Conservation (phyloP, 768 basidiomycete species). For the Amanita rimosa region DNA sequence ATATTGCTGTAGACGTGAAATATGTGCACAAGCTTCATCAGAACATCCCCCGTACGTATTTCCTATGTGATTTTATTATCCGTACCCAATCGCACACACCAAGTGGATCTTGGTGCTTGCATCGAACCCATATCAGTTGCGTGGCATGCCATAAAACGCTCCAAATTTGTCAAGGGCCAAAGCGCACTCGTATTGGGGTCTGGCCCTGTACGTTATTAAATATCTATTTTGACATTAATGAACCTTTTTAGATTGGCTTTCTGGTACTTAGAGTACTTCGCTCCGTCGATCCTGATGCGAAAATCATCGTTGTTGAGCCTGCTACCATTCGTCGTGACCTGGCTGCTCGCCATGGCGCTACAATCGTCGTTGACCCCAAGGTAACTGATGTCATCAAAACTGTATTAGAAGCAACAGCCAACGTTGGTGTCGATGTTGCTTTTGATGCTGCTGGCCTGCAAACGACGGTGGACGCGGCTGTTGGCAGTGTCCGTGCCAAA, state of each 20-base stretch:
- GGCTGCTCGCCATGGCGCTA: constrained; percentile 25
- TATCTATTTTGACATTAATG: not conserved
- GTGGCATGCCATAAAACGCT: constrained; percentile 31
- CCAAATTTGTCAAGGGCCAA: constrained; percentile 24
- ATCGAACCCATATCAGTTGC: constrained; percentile 37
- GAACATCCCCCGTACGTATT: constrained; percentile 23
- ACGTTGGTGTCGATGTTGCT: constrained; percentile 29
- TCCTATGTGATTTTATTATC: not conserved
- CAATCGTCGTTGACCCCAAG: constrained; percentile 24
- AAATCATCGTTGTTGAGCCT: constrained; percentile 30
- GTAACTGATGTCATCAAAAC: constrained; percentile 15
- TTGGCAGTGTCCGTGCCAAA: constrained; percentile 23
- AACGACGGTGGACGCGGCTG: constrained; percentile 22
- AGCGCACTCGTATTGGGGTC: constrained; percentile 30
- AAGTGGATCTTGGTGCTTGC: constrained; percentile 37
- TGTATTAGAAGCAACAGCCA: constrained; percentile 16
- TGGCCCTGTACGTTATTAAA: constrained; percentile 23
- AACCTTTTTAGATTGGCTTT: constrained; percentile 21
- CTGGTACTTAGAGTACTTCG: constrained; percentile 28
- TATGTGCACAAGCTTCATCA: constrained; percentile 27
- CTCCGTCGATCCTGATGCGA: constrained; percentile 11
- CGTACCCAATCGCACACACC: not conserved
- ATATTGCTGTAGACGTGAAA: constrained; percentile 21
- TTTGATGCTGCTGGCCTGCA: constrained; percentile 37
- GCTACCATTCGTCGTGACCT: constrained; percentile 23